Conservation (phyloP, 164 flowering plant genomes). For the Umbilicus rupestris region DNA sequence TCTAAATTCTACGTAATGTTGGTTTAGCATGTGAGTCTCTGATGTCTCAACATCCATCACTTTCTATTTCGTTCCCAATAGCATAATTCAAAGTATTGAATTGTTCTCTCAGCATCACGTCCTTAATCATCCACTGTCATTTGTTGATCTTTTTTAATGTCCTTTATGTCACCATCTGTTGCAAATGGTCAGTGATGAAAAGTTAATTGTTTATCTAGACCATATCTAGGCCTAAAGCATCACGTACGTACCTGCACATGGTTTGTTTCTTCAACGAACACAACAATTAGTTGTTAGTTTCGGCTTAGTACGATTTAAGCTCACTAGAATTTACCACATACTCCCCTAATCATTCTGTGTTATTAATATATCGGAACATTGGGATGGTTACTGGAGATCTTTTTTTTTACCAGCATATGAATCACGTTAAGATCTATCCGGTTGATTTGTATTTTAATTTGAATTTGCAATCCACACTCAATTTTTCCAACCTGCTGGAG, state of each 20-base stretch:
- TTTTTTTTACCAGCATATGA: background rate
- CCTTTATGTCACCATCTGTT: background rate
- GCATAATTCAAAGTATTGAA: background rate
- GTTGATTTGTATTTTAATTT: background rate
- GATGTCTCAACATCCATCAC: background rate
- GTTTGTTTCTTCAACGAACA: background rate
- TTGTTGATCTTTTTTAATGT: background rate
- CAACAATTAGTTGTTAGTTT: background rate
- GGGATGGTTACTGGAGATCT: background rate
- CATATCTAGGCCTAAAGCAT: conserved; percentile 2
- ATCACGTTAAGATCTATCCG: background rate
- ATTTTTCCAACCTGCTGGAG: too few relatives aligned
- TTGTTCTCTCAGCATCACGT: background rate
- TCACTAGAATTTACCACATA: background rate
- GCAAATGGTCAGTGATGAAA: background rate
- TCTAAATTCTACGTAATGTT: background rate
- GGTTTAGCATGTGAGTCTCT: conserved; percentile 3
- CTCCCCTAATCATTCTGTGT: background rate
- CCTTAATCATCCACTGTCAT: background rate
- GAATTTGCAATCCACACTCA: too few relatives aligned
- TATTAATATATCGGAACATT: background rate
- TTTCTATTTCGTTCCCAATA: background rate
- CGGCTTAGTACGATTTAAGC: background rate
- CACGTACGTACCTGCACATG: background rate
- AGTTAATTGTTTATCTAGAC: background rate